Base-by-base conservation (phyloP, 2,329 filamentous ascomycete genomes). In the Botryotinia calthae region DNA sequence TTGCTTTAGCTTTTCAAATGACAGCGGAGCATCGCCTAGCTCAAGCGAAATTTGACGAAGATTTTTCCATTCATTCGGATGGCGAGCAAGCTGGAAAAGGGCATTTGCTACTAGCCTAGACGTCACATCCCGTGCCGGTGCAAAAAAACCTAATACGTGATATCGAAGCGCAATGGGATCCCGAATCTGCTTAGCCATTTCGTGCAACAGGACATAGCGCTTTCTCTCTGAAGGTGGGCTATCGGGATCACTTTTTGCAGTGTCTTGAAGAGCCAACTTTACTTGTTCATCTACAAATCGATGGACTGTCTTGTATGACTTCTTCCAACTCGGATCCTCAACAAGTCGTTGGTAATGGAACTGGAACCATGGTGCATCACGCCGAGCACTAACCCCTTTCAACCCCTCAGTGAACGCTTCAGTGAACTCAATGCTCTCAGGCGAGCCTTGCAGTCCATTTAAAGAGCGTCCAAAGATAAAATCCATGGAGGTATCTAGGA, bases 1-100 rank as follows among this genome's bases (percentile, higher is more conserved):
- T 44, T 84, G 82, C 76, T 84, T 85, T 72, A 89, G 74, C 75
- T 86, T 82, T 56, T 83, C 83, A 70, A 85, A 85, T 0, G 82
- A 85, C 1, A 86, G 84, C 25, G 46, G 31, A 25, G 37, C 16
- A 22, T 59, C 66, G 28, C 56, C 56, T 2, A 71, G 44, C 16
- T 34, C 58, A n/a, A 71, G 31, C n/a, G 31, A 34, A n/a, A 28
- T 37, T 22, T 51, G n/a, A 12, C 72, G 67, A 61, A 74, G 68
- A 31, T 56, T 28, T 5, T 56, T 54, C 73, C 68, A 74, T 16
- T 69, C 48, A 16, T 69, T 22, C 3, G 73, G 69, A 44, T 71
- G 42, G 20, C 69, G 59, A 7, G 59, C 69, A 20, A 71, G 69
- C 25, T 71, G 69, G 28, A 71, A 71, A 7, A 65, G 34, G 28